Evolutionary conservation across 108 stramenopile species (phyloP).

Genomic region (Nitzschia sp.): DNA sequence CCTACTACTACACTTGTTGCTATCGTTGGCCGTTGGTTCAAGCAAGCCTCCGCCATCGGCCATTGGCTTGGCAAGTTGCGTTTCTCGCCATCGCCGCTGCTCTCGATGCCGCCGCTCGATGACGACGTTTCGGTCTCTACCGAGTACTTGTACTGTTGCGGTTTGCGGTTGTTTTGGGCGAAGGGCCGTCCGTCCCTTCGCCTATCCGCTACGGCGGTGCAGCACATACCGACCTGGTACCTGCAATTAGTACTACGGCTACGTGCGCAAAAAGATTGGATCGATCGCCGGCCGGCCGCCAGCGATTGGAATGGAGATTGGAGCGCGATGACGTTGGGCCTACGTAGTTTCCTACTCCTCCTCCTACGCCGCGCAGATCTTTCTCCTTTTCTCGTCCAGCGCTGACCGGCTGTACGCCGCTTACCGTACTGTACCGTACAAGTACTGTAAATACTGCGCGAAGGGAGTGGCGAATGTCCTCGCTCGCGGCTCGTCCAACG

Average conservation of each 20-base stretch:
- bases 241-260: neutral
- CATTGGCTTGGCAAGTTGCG: no score
- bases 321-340: neutral
- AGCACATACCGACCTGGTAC: no score
- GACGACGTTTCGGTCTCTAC: neutral
- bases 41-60: neutral
- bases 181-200: no score
- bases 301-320: neutral
- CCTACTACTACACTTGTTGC: no score
- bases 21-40: no score
- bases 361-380: no score
- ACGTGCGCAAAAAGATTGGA: neutral
- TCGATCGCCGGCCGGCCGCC: neutral
- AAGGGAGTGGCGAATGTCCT: neutral
- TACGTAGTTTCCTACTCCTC: neutral
- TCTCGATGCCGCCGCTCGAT: neutral
- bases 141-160: neutral
- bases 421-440: neutral
- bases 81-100: neutral
- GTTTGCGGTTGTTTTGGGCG: no score
- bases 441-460: no score
- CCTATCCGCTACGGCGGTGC: no score
- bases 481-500: neutral
- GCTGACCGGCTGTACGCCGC: constrained; percentile 15
- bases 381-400: neutral